Base-by-base conservation (phyloP, 1,139 yeast species). In the Protomyces pachydermus region DNA sequence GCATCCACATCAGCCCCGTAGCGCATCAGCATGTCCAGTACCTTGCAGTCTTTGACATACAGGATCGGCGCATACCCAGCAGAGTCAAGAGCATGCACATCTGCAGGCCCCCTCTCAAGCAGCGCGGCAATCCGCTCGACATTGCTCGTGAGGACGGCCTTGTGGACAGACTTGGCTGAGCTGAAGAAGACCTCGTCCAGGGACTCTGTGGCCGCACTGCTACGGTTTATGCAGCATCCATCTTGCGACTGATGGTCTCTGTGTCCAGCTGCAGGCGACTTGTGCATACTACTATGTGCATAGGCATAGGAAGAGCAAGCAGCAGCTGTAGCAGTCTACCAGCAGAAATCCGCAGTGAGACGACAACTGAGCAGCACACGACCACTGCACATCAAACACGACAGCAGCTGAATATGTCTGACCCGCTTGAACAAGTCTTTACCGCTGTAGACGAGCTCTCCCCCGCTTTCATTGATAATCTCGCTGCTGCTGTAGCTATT, bases 401-500 rank as follows among this genome's bases (percentile, higher is more conserved):
- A 28, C 32, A 28, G 9, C 32, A 5, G 5, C 32, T 28, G 3
- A 42, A 18, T 20, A 50, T 50, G 53, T 14, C 53, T 32, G 37
- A 50, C 37, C 16, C 54, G 12, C 37, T 60, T 23, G 48, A 38
- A 38, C 34, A 28, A 34, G 45, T 60, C 58, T 50, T 53, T 14
- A 25, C 48, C 20, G 53, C 58, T 16, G 64, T 60, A 16, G 64
- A 60, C 32, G 38, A 46, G 32, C 50, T 34, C 52, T 56, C 58
- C 10, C 39, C 65, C 56, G 68, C 39, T 58, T 77, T 72, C 70
- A 74, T 77, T 65, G 68, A 71, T 23, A 73, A 77, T 48, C 81
- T 93, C 68, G 77, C 84, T 57, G 80, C 86, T 65, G 97, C 97
- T 12, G 91, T 95, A 60, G 88, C 91, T 66, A 95, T 93, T 71